These are phyloP conservation scores for Wickerhamomyces chaumierensis DNA, from an alignment of 805 yeast genomes.

Conservation along the genomic window DNA sequence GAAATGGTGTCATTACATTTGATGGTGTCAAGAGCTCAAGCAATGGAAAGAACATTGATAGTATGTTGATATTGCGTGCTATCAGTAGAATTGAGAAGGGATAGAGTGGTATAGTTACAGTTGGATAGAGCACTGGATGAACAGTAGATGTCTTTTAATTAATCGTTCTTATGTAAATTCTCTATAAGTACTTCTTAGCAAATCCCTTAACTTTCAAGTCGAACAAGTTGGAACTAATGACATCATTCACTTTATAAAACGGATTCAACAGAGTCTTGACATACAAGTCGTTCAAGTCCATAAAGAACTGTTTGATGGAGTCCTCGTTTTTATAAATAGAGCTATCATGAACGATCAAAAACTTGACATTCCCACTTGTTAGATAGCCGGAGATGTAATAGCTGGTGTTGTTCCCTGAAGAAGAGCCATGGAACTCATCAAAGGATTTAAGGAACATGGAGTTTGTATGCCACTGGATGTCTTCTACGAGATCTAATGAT, in stretches of 20 bases:
- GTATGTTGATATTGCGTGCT: conserved; percentile 24
- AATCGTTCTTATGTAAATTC: too few relatives aligned
- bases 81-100: conserved; percentile 18
- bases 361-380: conserved; percentile 79
- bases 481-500: conserved; percentile 85
- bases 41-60: conserved; percentile 19
- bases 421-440: conserved; percentile 72
- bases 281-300: conserved; percentile 78
- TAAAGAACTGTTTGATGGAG: conserved; percentile 69
- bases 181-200: conserved; percentile 64
- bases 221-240: conserved; percentile 63
- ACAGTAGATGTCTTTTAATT: too few relatives aligned
- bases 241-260: conserved; percentile 67
- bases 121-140: too few relatives aligned
- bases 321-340: conserved; percentile 39
- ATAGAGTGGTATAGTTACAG: too few relatives aligned
- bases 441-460: conserved; percentile 62
- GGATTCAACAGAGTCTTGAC: conserved; percentile 81
- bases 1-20: conserved; percentile 26
- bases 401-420: conserved; percentile 12
- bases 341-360: conserved; percentile 56
- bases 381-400: conserved; percentile 69
- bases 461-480: conserved; percentile 67
- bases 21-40: conserved; percentile 19
- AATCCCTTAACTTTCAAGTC: conserved; percentile 61